A percentile compares a stretch with the other conserved stretches of the same genome.
Conservation (phyloP, 1,284 basidiomycete genomes). For the Pholiota adiposa region DNA sequence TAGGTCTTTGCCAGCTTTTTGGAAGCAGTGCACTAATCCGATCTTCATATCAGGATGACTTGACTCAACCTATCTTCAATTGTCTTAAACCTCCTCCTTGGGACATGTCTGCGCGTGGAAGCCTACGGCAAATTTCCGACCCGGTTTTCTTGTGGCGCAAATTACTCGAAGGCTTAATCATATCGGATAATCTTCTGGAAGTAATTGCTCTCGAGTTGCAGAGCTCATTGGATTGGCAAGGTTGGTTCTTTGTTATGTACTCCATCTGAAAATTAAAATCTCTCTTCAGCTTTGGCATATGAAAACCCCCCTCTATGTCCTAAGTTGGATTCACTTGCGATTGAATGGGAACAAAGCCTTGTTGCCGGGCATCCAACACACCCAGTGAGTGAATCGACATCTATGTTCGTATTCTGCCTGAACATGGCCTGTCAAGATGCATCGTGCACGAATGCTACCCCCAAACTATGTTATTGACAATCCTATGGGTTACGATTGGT, state of each 20-base stretch:
- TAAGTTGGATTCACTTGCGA: slow-evolving; percentile 39
- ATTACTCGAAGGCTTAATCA: slow-evolving; percentile 43
- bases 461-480: slow-evolving; percentile 16
- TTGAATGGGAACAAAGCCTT: slow-evolving; percentile 58
- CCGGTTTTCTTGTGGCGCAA: slow-evolving; percentile 48
- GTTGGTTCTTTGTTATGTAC: slow-evolving; percentile 30
- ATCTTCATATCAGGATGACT: slow-evolving; percentile 11
- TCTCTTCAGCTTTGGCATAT: slow-evolving; percentile 41
- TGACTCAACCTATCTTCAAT: slow-evolving; percentile 24
- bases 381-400: slow-evolving; percentile 38
- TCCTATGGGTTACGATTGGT: slow-evolving; percentile 48
- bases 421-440: slow-evolving; percentile 42
- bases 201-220: slow-evolving; percentile 46
- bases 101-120: slow-evolving; percentile 9
- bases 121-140: slow-evolving; percentile 31
- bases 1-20: slow-evolving; percentile 1
- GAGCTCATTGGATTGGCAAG: slow-evolving; percentile 54
- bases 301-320: slow-evolving; percentile 45
- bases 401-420: background rate
- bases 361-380: slow-evolving; percentile 59
- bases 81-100: slow-evolving; percentile 25
- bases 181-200: slow-evolving; percentile 38
- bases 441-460: slow-evolving; percentile 48
- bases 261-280: background rate
- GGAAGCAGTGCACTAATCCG: background rate